A percentile compares a stretch with the other conserved stretches of the same genome.
Conservation (phyloP, 139 green algal genomes). For the Coelastrella sp. region DNA sequence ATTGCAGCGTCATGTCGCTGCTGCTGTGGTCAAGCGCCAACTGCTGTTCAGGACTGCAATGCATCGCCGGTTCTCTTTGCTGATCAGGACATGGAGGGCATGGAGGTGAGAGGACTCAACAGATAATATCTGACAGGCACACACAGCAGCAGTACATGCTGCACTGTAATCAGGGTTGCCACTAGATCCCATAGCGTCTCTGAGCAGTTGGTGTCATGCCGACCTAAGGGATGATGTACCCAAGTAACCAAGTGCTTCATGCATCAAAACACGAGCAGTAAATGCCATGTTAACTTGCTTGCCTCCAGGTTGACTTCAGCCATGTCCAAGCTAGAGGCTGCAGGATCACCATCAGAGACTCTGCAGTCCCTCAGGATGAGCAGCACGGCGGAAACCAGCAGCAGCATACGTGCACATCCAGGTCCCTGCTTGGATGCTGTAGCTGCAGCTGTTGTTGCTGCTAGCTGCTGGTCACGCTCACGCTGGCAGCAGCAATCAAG, state of each 20-base stretch:
- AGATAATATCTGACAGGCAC: no score
- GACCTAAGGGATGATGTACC: no score
- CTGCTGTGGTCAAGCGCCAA: background rate
- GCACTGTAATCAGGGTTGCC: no score
- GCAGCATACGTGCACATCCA: background rate
- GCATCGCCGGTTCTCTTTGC: background rate
- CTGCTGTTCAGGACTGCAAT: constrained; percentile 11
- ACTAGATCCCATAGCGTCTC: no score
- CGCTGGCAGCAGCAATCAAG: constrained; percentile 27
- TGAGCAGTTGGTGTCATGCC: no score
- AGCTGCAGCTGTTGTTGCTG: constrained; percentile 20
- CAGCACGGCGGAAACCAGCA: background rate
- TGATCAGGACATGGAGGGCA: background rate
- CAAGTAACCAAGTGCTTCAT: no score
- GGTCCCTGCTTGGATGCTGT: background rate
- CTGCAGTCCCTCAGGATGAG: constrained; percentile 14
- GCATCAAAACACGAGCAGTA: no score
- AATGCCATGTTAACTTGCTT: background rate
- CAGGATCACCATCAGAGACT: background rate
- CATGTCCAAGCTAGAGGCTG: background rate
- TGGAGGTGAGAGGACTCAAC: constrained; percentile 24
- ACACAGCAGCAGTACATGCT: no score
- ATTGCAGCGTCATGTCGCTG: background rate
- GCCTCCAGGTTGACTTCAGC: background rate
- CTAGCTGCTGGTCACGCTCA: background rate